Conservation (phyloP, 805 yeast species). For the Wickerhamiella azyma region DNA sequence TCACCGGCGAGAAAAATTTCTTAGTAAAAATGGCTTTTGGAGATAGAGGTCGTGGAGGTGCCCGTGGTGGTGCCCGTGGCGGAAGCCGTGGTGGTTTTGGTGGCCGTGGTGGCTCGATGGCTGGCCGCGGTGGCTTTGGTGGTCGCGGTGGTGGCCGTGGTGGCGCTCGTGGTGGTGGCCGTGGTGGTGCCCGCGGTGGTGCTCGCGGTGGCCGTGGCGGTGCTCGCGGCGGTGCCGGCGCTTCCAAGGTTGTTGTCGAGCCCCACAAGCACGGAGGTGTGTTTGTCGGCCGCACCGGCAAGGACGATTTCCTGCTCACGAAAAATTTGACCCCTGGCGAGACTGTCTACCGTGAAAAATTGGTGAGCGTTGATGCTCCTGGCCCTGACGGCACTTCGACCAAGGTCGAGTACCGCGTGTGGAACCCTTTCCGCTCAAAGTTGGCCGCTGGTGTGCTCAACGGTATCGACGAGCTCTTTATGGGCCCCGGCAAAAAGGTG, state of each 20-base stretch:
- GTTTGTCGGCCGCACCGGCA: conserved; percentile 91
- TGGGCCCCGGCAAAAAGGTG: conserved; percentile 97
- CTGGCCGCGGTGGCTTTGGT: conserved; percentile 32
- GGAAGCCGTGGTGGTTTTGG: conserved; percentile 45
- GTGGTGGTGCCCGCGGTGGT: conserved; percentile 39
- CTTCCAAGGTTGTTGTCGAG: conserved; percentile 92
- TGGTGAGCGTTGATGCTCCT: conserved; percentile 88
- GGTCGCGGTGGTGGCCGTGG: conserved; percentile 39
- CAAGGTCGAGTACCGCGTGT: conserved; percentile 96
- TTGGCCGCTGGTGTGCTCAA: conserved; percentile 99
- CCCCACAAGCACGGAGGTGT: conserved; percentile 98
- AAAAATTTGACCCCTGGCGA: conserved; percentile 98
- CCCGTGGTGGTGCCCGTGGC: conserved; percentile 34
- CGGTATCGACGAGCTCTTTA: conserved; percentile 94
- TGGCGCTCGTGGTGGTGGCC: conserved; percentile 28
- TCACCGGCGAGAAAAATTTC: conserved; percentile 1
- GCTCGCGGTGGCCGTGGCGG: conserved; percentile 45
- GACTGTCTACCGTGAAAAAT: conserved; percentile 96
- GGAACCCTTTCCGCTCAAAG: conserved; percentile 99
- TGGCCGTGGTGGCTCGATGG: conserved; percentile 35
- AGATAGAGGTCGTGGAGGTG: conserved; percentile 33
- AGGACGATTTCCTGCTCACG: conserved; percentile 95
- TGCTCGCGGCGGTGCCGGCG: conserved; percentile 44
- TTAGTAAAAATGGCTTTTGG: conserved; percentile 4
- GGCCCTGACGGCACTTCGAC: conserved; percentile 71